Evolutionary conservation across 2,329 filamentous ascomycete species (phyloP).

Genomic region (Davidsoniella eucalypti): DNA sequence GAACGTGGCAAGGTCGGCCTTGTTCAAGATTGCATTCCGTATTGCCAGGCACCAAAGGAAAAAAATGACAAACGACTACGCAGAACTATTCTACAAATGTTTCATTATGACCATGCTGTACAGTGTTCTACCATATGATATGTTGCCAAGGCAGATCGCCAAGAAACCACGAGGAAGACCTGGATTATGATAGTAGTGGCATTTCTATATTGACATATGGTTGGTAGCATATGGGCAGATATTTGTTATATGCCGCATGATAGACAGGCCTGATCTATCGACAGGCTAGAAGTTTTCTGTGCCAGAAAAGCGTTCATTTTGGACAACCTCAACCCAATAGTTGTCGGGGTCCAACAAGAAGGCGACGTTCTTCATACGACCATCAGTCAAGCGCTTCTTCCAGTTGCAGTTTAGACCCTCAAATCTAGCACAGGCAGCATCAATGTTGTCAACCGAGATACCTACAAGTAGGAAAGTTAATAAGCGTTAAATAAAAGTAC

Average conservation of each 20-base stretch:
- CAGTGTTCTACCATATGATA: slow-evolving; percentile 2
- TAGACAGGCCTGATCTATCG: not conserved
- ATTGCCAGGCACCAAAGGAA: slow-evolving; percentile 9
- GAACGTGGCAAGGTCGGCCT: slow-evolving; percentile 1
- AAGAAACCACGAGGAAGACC: too few relatives aligned
- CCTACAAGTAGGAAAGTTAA: slow-evolving; percentile 27
- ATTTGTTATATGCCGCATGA: not conserved
- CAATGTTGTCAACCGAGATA: slow-evolving; percentile 72
- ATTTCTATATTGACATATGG: not conserved
- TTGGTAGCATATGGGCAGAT: not conserved
- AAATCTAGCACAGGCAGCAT: slow-evolving; percentile 72
- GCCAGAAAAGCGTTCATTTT: slow-evolving; percentile 53
- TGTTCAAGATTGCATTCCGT: slow-evolving; percentile 4
- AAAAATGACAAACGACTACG: slow-evolving; percentile 11
- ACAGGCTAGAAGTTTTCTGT: slow-evolving; percentile 33
- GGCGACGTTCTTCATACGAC: slow-evolving; percentile 82
- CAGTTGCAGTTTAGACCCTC: slow-evolving; percentile 68
- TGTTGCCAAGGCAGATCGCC: not conserved
- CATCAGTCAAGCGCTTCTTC: slow-evolving; percentile 92
- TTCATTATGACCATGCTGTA: slow-evolving; percentile 8
- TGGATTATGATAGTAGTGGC: not conserved
- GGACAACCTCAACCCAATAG: slow-evolving; percentile 68
- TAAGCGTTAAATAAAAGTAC: not conserved
- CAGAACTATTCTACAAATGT: slow-evolving; percentile 12
- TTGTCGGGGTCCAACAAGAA: slow-evolving; percentile 79